phyloP scores from a whole-genome alignment of 1,139 yeast species.

The Sugiyamaella pinicola region DNA sequence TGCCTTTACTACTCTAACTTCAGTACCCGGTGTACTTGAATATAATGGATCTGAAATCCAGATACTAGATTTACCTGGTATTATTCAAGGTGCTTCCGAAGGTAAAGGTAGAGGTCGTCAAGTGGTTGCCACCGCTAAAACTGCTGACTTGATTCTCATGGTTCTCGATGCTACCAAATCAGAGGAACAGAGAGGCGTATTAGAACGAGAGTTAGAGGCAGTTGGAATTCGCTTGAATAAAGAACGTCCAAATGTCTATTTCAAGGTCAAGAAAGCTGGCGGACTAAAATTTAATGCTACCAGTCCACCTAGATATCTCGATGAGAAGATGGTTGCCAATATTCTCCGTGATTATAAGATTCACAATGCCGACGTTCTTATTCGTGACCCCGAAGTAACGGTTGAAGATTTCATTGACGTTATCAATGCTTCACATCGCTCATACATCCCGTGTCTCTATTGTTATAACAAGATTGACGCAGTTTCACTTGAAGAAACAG shows the following conservation, averaged over 20 bases:
- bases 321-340: slow-evolving; percentile 76
- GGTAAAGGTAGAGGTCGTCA: slow-evolving; percentile 98
- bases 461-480: slow-evolving; percentile 96
- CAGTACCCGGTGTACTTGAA: slow-evolving; percentile 93
- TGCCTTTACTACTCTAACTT: slow-evolving; percentile 93
- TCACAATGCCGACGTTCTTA: slow-evolving; percentile 89
- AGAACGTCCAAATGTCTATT: slow-evolving; percentile 75
- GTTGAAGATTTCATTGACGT: slow-evolving; percentile 94
- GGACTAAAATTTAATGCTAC: slow-evolving; percentile 84
- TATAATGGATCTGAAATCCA: slow-evolving; percentile 97
- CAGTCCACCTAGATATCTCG: slow-evolving; percentile 77
- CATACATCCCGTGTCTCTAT: slow-evolving; percentile 87
- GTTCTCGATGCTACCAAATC: slow-evolving; percentile 95
- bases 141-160: slow-evolving; percentile 91
- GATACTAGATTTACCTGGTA: slow-evolving; percentile 95
- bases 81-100: slow-evolving; percentile 93
- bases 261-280: slow-evolving; percentile 82
- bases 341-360: slow-evolving; percentile 84
- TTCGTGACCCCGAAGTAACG: slow-evolving; percentile 86
- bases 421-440: slow-evolving; percentile 81
- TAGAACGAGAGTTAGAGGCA: slow-evolving; percentile 87
- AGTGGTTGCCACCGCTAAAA: slow-evolving; percentile 93
- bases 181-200: slow-evolving; percentile 78
- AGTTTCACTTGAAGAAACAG: slow-evolving; percentile 91
- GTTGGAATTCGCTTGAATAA: slow-evolving; percentile 91